Percentiles rank a stretch among this genome's conserved stretches.
These are phyloP conservation scores for Tranzscheliella williamsii DNA, from an alignment of 1,284 basidiomycete genomes.

Conservation along the genomic window DNA sequence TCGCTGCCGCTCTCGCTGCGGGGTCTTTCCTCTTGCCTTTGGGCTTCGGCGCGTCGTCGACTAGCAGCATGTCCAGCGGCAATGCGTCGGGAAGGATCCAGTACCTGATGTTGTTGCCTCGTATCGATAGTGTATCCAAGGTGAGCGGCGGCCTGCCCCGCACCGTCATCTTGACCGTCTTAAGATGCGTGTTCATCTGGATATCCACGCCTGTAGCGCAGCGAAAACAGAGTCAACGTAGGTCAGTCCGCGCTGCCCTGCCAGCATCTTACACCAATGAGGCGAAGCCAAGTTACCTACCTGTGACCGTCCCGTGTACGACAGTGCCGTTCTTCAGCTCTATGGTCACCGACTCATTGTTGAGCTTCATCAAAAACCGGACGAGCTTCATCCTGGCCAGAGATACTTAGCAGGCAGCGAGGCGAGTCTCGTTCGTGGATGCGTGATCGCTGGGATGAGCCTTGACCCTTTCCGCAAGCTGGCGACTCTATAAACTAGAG, in stretches of 20 bases:
- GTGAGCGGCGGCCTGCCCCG: slow-evolving; percentile 79
- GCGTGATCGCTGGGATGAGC: too few species aligned
- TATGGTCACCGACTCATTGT: slow-evolving; percentile 98
- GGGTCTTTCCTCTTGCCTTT: slow-evolving; percentile 65
- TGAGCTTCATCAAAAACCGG: slow-evolving; percentile 99
- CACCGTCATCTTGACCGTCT: slow-evolving; percentile 93
- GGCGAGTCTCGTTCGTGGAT: too few species aligned
- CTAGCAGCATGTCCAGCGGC: slow-evolving; percentile 90
- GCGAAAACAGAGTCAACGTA: too few species aligned
- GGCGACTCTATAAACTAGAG: too few species aligned
- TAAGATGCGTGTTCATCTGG: slow-evolving; percentile 90
- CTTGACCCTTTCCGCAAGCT: slow-evolving; percentile 30
- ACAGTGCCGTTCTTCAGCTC: slow-evolving; percentile 97
- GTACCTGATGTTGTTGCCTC: slow-evolving; percentile 70
- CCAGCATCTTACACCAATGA: too few species aligned
- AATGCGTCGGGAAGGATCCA: slow-evolving; percentile 94
- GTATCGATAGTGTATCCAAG: slow-evolving; percentile 62
- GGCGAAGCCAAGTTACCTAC: too few species aligned
- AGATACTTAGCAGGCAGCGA: too few species aligned
- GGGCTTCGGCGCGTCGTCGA: slow-evolving; percentile 96
- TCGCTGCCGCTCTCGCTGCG: slow-evolving; percentile 13
- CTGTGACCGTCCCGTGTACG: slow-evolving; percentile 94
- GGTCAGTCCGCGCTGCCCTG: too few species aligned
- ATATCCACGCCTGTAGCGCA: slow-evolving; percentile 51
- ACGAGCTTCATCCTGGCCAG: slow-evolving; percentile 59